Conservation (phyloP, 257 asterid genomes). For the Haberlea rhodopensis region DNA sequence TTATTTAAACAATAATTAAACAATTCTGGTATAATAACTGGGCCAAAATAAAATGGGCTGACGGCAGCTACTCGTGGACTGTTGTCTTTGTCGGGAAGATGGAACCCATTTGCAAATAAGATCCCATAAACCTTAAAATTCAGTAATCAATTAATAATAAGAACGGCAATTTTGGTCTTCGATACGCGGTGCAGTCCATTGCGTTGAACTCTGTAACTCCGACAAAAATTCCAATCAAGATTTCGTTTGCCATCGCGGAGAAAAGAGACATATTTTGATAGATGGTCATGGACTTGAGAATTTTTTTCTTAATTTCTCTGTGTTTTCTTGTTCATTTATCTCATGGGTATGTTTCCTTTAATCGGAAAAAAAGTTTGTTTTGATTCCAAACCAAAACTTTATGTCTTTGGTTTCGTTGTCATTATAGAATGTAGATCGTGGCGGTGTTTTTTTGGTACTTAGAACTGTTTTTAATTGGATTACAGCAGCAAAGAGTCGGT, state of each 20-base stretch:
- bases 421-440: conserved; percentile 31
- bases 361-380: not conserved
- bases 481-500: conserved; percentile 43
- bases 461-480: not conserved
- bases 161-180: not conserved
- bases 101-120: no score
- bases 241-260: not conserved
- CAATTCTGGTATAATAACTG: no score
- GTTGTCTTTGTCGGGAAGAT: no score
- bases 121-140: no score
- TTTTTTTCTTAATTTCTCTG: conserved; percentile 37
- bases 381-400: not conserved
- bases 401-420: not conserved
- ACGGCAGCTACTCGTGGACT: no score
- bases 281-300: conserved; percentile 43
- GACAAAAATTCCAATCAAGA: not conserved
- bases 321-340: conserved; percentile 42
- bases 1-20: no score
- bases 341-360: conserved; percentile 35
- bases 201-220: not conserved
- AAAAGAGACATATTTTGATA: not conserved
- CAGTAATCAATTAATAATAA: not conserved
- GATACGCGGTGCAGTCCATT: not conserved
- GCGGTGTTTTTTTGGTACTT: conserved; percentile 13
- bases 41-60: no score